Evolutionary conservation across 495 filamentous ascomycete genomes (phyloP).

Genomic region (Penicillium salamii): DNA sequence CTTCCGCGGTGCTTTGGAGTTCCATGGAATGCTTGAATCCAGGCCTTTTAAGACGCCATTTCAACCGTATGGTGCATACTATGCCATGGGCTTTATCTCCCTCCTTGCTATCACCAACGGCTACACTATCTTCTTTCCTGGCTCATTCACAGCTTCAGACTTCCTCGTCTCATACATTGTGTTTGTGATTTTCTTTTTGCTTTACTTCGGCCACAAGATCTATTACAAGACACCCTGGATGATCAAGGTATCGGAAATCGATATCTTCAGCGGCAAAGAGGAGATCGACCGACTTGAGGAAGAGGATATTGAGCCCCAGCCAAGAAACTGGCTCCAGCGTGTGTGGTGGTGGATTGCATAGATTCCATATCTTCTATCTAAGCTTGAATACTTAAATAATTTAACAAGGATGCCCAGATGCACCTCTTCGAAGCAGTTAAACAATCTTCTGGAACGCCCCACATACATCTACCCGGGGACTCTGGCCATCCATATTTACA

Average conservation of each 20-base stretch:
- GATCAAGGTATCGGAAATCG: slow-evolving; percentile 45
- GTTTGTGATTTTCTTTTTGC: slow-evolving; percentile 70
- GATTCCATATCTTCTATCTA: background rate
- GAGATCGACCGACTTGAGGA: slow-evolving; percentile 33
- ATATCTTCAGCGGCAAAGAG: slow-evolving; percentile 30
- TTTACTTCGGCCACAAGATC: slow-evolving; percentile 43
- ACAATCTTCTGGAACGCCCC: no score
- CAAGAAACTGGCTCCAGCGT: slow-evolving; percentile 31
- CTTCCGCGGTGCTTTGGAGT: slow-evolving; percentile 43
- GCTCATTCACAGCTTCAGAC: slow-evolving; percentile 36
- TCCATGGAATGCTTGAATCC: slow-evolving; percentile 40
- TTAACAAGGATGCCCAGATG: no score
- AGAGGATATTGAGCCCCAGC: slow-evolving; percentile 22
- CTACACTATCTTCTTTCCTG: slow-evolving; percentile 61
- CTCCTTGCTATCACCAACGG: slow-evolving; percentile 63
- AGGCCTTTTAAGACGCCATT: slow-evolving; percentile 52
- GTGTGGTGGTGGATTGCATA: slow-evolving; percentile 36
- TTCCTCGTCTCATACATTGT: slow-evolving; percentile 49
- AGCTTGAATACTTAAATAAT: no score
- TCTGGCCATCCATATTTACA: no score
- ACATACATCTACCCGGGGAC: no score
- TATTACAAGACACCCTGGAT: slow-evolving; percentile 41
- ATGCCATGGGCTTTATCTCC: slow-evolving; percentile 53
- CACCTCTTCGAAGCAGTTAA: no score
- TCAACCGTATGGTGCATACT: slow-evolving; percentile 54